Base-by-base conservation (phyloP, 768 basidiomycete genomes). In the Macrolepiota fuliginosa region DNA sequence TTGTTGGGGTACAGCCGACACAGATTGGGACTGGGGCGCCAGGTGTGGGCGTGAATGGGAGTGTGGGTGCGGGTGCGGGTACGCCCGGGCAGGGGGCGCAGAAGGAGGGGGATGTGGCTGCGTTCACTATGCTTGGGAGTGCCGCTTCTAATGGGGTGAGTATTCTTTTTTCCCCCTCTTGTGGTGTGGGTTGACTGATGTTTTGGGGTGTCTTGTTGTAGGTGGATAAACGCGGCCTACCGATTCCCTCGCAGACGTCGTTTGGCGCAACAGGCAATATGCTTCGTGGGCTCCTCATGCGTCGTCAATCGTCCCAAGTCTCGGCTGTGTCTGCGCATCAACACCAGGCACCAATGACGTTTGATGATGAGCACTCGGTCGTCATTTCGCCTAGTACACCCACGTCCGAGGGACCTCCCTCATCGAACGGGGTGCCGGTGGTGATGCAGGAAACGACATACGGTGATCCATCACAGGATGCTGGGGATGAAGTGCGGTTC, bases 401-500 rank as follows among this genome's bases (percentile, higher is more conserved):
- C 1, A 9, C 53, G 7, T 47, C 53, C 6, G 24, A 46, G 2
- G 42, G 57, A 11, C 19, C 12, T 2, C 11, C 56, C 15, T 29
- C 46, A 4, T 24, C 11, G 17, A 45, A 45, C 17, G 37, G 36
- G 13, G 12, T 12, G 24, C 35, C 53, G 22, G 22, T 54, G 45
- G 39, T 77, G n/a, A 75, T 74, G 54, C 65, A 69, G n/a, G 83
- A 89, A 58, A 76, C 87, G 22, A 70, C 89, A 22, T 98, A 96
- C 68, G 96, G 96, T 13, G 92, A 92, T 60, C 67, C 77, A n/a
- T 71, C 80, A 3, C 84, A 91, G 66, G 97, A 98, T 69, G 85
- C 86, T 19, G 94, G 94, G 32, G 96, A 96, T 67, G 97, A 98
- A 85, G 94, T 99, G 66, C 87, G 92, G 66, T 98, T 98, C 80